Evolutionary conservation across 192 early-diverging fungal species (phyloP).

Genomic region (Coemansia sp.): DNA sequence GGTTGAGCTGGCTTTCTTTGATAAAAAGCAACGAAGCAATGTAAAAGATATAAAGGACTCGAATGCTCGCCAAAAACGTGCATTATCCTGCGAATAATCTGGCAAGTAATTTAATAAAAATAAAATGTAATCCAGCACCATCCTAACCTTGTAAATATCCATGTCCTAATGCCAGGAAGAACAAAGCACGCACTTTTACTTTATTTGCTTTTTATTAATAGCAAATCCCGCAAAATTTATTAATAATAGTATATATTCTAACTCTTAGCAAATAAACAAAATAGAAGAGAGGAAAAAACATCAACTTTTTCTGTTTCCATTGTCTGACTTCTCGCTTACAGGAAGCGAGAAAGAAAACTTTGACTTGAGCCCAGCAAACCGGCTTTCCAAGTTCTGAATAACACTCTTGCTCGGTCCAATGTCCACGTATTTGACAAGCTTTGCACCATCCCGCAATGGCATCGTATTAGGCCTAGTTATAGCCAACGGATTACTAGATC

Average conservation of each 20-base stretch:
- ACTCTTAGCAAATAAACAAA: neutral
- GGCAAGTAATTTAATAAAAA: neutral
- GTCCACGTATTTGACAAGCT: neutral
- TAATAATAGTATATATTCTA: neutral
- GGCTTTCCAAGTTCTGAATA: neutral
- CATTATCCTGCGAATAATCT: neutral
- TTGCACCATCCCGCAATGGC: neutral
- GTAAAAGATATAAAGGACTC: too few relatives aligned
- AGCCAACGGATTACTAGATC: neutral
- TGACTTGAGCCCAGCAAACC: neutral
- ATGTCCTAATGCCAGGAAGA: too few relatives aligned
- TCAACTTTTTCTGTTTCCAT: neutral
- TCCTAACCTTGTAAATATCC: too few relatives aligned
- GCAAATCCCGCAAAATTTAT: neutral
- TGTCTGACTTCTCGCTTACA: neutral
- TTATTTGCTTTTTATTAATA: neutral
- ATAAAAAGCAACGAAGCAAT: too few relatives aligned
- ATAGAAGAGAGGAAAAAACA: neutral
- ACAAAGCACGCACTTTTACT: neutral
- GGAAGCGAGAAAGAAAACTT: neutral
- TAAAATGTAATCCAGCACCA: neutral
- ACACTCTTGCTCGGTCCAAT: neutral
- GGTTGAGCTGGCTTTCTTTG: too few relatives aligned
- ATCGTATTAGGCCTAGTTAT: neutral
- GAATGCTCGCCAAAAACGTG: neutral